A percentile compares a stretch with the other conserved stretches of the same genome.
Conservation (phyloP, 768 basidiomycete species). For the Mycena galericulata region DNA sequence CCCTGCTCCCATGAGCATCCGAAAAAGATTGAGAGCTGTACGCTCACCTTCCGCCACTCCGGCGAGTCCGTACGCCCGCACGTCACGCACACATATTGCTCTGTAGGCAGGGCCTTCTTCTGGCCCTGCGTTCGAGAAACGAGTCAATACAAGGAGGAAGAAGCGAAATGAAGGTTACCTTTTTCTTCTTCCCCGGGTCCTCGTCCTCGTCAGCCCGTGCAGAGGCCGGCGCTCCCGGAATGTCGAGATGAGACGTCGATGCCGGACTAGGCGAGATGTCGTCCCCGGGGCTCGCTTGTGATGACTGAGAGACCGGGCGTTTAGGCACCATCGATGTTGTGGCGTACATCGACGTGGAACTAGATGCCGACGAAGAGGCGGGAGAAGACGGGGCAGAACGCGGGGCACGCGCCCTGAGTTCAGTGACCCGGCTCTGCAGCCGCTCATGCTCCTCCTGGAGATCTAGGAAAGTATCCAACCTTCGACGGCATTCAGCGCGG, state of each 20-base stretch:
- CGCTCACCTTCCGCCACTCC: conserved; percentile 90
- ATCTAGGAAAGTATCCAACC: conserved; percentile 82
- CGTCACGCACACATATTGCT: conserved; percentile 89
- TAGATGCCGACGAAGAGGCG: conserved; percentile 39
- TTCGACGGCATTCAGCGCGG: conserved; percentile 39
- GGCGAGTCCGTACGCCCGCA: conserved; percentile 97
- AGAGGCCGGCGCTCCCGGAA: not conserved
- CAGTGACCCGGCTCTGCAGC: conserved; percentile 70
- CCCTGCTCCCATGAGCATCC: conserved; percentile 62
- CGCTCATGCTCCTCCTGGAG: conserved; percentile 91
- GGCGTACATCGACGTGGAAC: conserved; percentile 48
- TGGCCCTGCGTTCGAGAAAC: conserved; percentile 47
- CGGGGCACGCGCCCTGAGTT: conserved; percentile 50
- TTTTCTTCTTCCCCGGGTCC: conserved; percentile 29
- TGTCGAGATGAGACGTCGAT: conserved; percentile 3
- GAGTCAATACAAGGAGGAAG: not conserved
- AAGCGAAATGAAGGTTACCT: conserved; percentile 9
- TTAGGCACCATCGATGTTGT: conserved; percentile 27
- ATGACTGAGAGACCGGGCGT: not conserved
- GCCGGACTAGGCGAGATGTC: conserved; percentile 18
- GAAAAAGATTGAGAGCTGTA: not conserved
- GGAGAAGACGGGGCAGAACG: conserved; percentile 37
- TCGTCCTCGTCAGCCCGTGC: conserved; percentile 24
- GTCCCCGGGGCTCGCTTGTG: conserved; percentile 31
- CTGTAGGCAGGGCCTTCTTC: conserved; percentile 60